phyloP scores from a whole-genome alignment of 2,329 filamentous ascomycete species.

The Scolecobasidium constrictum region DNA sequence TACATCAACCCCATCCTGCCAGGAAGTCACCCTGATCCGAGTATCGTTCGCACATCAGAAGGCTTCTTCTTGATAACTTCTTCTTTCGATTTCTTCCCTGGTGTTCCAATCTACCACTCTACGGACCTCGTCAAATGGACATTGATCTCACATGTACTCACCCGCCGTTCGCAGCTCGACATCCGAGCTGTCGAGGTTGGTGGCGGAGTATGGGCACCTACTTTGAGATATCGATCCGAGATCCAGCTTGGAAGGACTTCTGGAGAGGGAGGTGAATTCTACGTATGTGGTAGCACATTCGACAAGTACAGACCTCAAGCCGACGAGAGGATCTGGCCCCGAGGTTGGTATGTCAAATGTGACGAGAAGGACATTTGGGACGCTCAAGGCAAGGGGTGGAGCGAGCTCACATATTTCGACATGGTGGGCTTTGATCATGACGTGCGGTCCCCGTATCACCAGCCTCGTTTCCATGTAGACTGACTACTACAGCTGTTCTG shows the following conservation, averaged over 20 bases:
- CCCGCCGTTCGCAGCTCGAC: slow-evolving; percentile 39
- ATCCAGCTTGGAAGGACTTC: slow-evolving; percentile 3
- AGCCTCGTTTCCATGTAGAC: neutral
- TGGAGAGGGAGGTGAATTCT: slow-evolving; percentile 26
- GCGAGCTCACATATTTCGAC: slow-evolving; percentile 44
- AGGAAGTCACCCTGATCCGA: neutral
- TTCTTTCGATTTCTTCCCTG: slow-evolving; percentile 52
- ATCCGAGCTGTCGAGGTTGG: slow-evolving; percentile 42
- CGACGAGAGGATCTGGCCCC: slow-evolving; percentile 39
- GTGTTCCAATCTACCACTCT: slow-evolving; percentile 49
- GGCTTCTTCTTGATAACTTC: slow-evolving; percentile 50
- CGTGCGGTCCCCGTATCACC: slow-evolving; percentile 20
- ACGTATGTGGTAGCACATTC: slow-evolving; percentile 36
- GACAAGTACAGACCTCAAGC: slow-evolving; percentile 30
- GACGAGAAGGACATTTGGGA: slow-evolving; percentile 43
- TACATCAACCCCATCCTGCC: neutral
- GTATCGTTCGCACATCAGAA: neutral
- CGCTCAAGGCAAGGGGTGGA: slow-evolving; percentile 32
- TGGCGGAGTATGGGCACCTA: slow-evolving; percentile 39
- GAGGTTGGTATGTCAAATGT: slow-evolving; percentile 42
- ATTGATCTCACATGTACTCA: slow-evolving; percentile 43
- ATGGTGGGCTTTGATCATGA: slow-evolving; percentile 44
- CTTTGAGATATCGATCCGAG: slow-evolving; percentile 31
- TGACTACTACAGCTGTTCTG: slow-evolving; percentile 28
- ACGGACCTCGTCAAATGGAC: slow-evolving; percentile 42